A percentile compares a stretch with the other conserved stretches of the same genome.
These are phyloP conservation scores for Saccharomycopsis microspora DNA, from an alignment of 805 yeast species.

Conservation along the genomic window DNA sequence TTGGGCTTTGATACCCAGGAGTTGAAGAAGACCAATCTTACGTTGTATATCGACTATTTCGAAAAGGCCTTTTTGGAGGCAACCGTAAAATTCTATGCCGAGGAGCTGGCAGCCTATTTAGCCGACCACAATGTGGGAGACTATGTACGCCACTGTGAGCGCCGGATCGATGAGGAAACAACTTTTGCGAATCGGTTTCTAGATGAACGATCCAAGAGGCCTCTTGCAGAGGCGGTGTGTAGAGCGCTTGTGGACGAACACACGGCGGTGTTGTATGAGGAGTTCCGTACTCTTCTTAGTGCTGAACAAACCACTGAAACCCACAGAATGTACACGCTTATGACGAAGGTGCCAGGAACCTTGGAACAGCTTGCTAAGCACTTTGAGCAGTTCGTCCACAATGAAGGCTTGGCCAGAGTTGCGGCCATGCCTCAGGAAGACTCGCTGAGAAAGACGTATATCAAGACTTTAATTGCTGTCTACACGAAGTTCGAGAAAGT, in stretches of 20 bases:
- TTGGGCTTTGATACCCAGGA: slow-evolving; percentile 89
- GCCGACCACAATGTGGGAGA: slow-evolving; percentile 75
- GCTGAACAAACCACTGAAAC: slow-evolving; percentile 64
- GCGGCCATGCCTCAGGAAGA: slow-evolving; percentile 32
- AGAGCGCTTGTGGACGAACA: slow-evolving; percentile 69
- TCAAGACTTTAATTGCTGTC: slow-evolving; percentile 62
- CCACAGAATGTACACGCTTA: slow-evolving; percentile 61
- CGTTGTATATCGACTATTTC: slow-evolving; percentile 71
- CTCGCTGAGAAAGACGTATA: slow-evolving; percentile 54
- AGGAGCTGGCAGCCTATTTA: slow-evolving; percentile 59
- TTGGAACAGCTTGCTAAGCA: slow-evolving; percentile 65
- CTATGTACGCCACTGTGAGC: slow-evolving; percentile 79
- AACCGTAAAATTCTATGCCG: slow-evolving; percentile 38
- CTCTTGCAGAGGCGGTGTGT: slow-evolving; percentile 67
- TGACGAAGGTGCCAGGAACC: slow-evolving; percentile 70
- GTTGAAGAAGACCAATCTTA: slow-evolving; percentile 71
- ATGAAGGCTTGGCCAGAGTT: slow-evolving; percentile 49
- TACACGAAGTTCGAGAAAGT: slow-evolving; percentile 57
- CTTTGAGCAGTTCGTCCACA: slow-evolving; percentile 62
- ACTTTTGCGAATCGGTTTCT: slow-evolving; percentile 66
- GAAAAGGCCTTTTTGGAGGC: slow-evolving; percentile 67
- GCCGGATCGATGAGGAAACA: slow-evolving; percentile 74
- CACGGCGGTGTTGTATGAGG: slow-evolving; percentile 62
- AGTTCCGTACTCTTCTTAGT: slow-evolving; percentile 65
- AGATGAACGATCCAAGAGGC: slow-evolving; percentile 76